phyloP scores from a whole-genome alignment of 768 basidiomycete genomes.

The Auriscalpium microsporum region DNA sequence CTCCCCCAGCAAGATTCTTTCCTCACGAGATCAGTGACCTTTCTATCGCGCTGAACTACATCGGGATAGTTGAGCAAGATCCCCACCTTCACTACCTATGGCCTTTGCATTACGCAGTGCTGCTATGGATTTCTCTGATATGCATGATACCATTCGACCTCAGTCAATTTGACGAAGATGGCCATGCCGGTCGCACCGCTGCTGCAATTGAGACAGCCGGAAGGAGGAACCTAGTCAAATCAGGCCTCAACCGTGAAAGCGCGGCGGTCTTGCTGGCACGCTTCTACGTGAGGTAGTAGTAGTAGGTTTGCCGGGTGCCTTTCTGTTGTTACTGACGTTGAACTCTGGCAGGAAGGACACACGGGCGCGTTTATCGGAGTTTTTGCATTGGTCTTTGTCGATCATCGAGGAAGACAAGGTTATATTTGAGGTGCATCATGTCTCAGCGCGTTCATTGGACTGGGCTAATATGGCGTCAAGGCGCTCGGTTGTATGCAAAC shows the following conservation, averaged over 20 bases:
- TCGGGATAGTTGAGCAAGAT: slow-evolving; percentile 38
- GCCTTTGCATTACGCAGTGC: slow-evolving; percentile 73
- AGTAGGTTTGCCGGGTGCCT: slow-evolving; percentile 8
- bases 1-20: slow-evolving; percentile 73
- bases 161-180: slow-evolving; percentile 68
- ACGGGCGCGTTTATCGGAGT: background rate
- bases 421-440: slow-evolving; percentile 9
- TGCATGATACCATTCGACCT: slow-evolving; percentile 92
- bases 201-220: slow-evolving; percentile 47
- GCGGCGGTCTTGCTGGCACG: slow-evolving; percentile 76
- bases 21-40: slow-evolving; percentile 87
- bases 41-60: slow-evolving; percentile 60
- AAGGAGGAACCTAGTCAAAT: slow-evolving; percentile 46
- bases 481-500: slow-evolving; percentile 61
- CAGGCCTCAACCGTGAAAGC: slow-evolving; percentile 81
- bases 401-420: background rate
- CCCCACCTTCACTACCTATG: slow-evolving; percentile 40
- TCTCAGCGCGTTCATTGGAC: background rate
- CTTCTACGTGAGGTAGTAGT: slow-evolving; percentile 70
- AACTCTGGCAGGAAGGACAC: slow-evolving; percentile 46
- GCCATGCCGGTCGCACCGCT: slow-evolving; percentile 46
- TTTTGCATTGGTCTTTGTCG: slow-evolving; percentile 7
- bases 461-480: slow-evolving; percentile 29
- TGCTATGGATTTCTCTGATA: slow-evolving; percentile 92
- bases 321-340: slow-evolving; percentile 3